These are phyloP conservation scores for Dactylis glomerata DNA, from an alignment of 176 grass and related monocot species.

Conservation along the genomic window DNA sequence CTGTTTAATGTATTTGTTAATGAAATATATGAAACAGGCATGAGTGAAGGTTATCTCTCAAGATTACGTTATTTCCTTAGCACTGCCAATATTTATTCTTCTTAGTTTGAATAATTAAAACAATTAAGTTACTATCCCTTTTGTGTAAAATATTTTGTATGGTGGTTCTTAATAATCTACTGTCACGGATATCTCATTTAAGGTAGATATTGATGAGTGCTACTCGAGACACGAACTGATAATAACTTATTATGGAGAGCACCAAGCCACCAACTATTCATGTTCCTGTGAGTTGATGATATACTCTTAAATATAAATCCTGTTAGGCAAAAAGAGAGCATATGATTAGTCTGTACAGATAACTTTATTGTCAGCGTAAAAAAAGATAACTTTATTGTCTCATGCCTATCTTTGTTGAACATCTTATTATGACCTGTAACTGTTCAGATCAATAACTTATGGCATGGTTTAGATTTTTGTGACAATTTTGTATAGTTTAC, in stretches of 20 bases:
- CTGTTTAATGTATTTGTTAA: too few relatives aligned
- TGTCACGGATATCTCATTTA: conserved; percentile 64
- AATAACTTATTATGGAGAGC: conserved; percentile 75
- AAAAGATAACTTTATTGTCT: not conserved
- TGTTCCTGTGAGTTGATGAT: conserved; percentile 70
- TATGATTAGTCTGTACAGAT: not conserved
- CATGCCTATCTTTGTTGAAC: not conserved
- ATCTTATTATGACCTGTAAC: not conserved
- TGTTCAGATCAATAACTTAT: not conserved
- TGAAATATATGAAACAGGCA: too few relatives aligned
- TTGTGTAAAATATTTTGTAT: too few relatives aligned
- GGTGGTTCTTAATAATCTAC: conserved; percentile 20
- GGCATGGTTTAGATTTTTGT: not conserved
- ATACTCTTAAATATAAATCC: conserved; percentile 8
- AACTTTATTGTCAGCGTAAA: too few relatives aligned
- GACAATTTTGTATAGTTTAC: not conserved
- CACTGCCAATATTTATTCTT: too few relatives aligned
- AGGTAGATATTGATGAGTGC: conserved; percentile 92
- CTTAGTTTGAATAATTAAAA: too few relatives aligned
- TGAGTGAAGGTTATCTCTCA: too few relatives aligned
- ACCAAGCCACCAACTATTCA: conserved; percentile 56
- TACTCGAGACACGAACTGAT: conserved; percentile 79
- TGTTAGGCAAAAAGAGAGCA: not conserved
- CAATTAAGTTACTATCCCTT: too few relatives aligned
- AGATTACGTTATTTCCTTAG: too few relatives aligned